phyloP scores from a whole-genome alignment of 257 asterid species.

The Solanum tarapatanum region DNA sequence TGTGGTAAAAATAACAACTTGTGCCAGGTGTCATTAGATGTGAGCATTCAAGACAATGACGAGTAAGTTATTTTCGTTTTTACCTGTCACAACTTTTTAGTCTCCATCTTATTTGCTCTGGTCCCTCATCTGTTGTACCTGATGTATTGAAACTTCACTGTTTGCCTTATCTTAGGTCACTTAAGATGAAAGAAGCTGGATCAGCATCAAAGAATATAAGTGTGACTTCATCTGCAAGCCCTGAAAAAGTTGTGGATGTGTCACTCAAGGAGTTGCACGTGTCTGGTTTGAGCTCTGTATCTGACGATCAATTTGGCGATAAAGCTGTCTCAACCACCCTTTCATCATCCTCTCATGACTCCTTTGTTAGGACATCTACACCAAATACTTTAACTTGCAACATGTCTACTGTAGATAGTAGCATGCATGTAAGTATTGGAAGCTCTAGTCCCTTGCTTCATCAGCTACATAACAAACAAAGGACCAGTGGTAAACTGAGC shows the following conservation, averaged over 20 bases:
- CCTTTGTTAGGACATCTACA: constrained; percentile 40
- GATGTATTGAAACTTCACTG: not conserved
- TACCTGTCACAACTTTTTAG: not conserved
- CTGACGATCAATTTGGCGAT: constrained; percentile 30
- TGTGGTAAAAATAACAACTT: constrained; percentile 17
- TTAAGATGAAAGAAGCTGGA: constrained; percentile 26
- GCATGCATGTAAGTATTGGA: constrained; percentile 28
- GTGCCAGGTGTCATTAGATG: constrained; percentile 16
- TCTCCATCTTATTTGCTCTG: not conserved
- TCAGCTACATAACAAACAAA: constrained; percentile 38
- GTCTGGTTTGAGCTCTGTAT: constrained; percentile 27
- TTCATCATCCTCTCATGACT: constrained; percentile 47
- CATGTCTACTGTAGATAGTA: constrained; percentile 31
- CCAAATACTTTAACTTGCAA: constrained; percentile 41
- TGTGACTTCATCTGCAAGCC: constrained; percentile 20
- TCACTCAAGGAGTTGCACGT: constrained; percentile 11
- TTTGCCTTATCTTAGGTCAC: constrained; percentile 23
- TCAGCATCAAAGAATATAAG: constrained; percentile 21
- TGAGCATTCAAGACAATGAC: constrained; percentile 23
- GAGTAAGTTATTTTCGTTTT: constrained; percentile 27
- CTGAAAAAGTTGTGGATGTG: constrained; percentile 23
- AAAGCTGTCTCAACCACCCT: constrained; percentile 34
- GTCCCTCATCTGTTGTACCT: not conserved
- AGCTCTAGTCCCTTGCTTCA: constrained; percentile 43
- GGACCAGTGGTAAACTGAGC: constrained; percentile 39